phyloP scores from a whole-genome alignment of 2,329 filamentous ascomycete genomes.

The Clonostachys rhizophaga region DNA sequence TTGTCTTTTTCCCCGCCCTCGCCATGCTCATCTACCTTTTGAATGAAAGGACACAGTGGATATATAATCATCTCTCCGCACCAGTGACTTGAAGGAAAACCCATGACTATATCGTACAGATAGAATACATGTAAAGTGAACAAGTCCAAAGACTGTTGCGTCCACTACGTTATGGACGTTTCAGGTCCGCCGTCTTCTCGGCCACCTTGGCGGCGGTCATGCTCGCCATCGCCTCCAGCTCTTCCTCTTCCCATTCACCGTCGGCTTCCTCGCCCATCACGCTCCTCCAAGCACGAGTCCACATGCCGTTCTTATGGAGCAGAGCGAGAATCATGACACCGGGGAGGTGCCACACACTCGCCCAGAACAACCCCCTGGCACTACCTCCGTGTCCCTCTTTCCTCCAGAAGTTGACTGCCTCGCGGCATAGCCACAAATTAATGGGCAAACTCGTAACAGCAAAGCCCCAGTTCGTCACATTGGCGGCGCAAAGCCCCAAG shows the following conservation, averaged over 20 bases:
- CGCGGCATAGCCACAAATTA: slow-evolving; percentile 79
- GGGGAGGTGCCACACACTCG: slow-evolving; percentile 93
- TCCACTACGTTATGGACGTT: no score
- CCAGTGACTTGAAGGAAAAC: no score
- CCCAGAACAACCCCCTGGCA: slow-evolving; percentile 88
- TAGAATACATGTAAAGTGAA: no score
- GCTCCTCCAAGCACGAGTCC: slow-evolving; percentile 74
- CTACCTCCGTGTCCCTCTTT: slow-evolving; percentile 73
- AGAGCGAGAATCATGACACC: slow-evolving; percentile 86
- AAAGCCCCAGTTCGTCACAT: slow-evolving; percentile 84
- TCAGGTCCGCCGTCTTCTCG: slow-evolving; percentile 3
- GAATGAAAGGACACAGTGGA: no score
- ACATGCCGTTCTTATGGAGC: slow-evolving; percentile 89
- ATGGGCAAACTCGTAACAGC: slow-evolving; percentile 74
- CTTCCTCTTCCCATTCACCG: slow-evolving; percentile 51
- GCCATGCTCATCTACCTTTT: no score
- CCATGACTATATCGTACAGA: no score
- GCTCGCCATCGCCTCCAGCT: slow-evolving; percentile 32
- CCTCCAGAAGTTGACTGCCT: slow-evolving; percentile 79
- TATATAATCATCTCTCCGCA: no score
- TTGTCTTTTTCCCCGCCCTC: no score
- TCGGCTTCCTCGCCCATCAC: slow-evolving; percentile 54
- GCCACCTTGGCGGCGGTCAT: slow-evolving; percentile 21
- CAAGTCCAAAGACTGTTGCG: no score
- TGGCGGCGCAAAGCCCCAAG: slow-evolving; percentile 69